A percentile compares a stretch with the other conserved stretches of the same genome.
These are phyloP conservation scores for Paecilomyces niveus DNA, from an alignment of 2,329 filamentous ascomycete species.

Conservation along the genomic window DNA sequence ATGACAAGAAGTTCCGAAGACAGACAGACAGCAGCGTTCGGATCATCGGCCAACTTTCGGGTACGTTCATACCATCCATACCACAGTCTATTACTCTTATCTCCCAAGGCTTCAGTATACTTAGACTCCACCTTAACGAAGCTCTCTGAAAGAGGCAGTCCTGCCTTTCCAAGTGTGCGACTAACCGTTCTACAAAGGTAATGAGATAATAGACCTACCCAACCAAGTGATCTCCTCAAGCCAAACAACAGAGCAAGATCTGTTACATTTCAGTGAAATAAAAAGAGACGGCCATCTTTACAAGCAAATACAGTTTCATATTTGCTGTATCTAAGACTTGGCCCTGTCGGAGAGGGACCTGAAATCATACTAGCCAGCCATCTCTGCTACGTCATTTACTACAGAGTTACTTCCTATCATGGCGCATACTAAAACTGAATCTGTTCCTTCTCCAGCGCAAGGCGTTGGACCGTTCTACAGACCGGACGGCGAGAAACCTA, in stretches of 20 bases:
- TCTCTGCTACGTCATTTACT: neutral
- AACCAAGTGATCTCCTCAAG: neutral
- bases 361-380: neutral
- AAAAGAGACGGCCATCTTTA: neutral
- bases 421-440: conserved; percentile 18
- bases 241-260: neutral
- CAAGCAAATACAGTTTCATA: neutral
- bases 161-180: neutral
- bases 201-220: neutral
- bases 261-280: neutral
- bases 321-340: neutral
- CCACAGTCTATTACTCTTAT: neutral
- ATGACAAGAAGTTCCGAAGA: neutral
- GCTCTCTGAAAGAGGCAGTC: neutral
- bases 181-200: neutral
- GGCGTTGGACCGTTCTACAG: conserved; percentile 76
- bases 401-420: conserved; percentile 13
- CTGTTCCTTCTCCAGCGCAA: conserved; percentile 47
- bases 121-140: neutral
- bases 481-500: conserved; percentile 69
- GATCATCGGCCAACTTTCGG: neutral
- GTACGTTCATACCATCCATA: neutral
- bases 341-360: neutral
- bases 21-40: too few species aligned
- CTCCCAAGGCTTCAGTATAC: neutral